Conservation (phyloP, 345 rosid genomes). For the Pugionium dolabratum region DNA sequence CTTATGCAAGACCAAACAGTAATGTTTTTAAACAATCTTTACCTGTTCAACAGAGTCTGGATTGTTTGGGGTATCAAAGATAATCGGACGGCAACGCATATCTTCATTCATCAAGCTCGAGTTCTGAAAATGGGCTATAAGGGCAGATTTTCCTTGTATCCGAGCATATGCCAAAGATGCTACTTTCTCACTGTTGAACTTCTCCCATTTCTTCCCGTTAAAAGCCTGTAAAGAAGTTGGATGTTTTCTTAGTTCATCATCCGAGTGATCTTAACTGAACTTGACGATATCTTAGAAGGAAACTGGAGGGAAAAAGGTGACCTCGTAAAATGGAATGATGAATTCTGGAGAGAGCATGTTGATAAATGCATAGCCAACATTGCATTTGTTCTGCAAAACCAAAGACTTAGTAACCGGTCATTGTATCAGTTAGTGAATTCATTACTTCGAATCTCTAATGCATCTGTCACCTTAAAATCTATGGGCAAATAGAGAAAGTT, state of each 20-base stretch:
- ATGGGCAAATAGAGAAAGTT: conserved; percentile 44
- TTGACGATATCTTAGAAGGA: background rate
- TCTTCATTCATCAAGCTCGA: conserved; percentile 92
- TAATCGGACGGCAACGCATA: conserved; percentile 82
- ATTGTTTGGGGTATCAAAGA: conserved; percentile 65
- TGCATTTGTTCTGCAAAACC: conserved; percentile 78
- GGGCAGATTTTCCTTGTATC: conserved; percentile 78
- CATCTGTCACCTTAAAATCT: conserved; percentile 38
- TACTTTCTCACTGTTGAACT: conserved; percentile 88
- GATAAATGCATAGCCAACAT: conserved; percentile 88
- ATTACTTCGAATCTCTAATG: background rate
- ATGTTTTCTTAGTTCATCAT: conserved; percentile 8
- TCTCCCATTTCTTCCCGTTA: conserved; percentile 90
- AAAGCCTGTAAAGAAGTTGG: conserved; percentile 52
- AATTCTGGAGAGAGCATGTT: conserved; percentile 75
- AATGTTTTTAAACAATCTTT: background rate
- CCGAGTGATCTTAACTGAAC: background rate
- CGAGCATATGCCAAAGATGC: conserved; percentile 87
- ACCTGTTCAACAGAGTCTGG: conserved; percentile 53
- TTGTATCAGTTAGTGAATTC: background rate
- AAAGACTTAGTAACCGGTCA: conserved; percentile 7
- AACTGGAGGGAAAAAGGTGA: conserved; percentile 21
- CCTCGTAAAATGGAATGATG: conserved; percentile 82
- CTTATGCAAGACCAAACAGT: conserved; percentile 14
- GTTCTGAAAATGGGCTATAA: conserved; percentile 81